Evolutionary conservation across 2,329 filamentous ascomycete genomes (phyloP), one percentile per base, ranked within the genome.

Genomic region (Xylariaceae sp.): DNA sequence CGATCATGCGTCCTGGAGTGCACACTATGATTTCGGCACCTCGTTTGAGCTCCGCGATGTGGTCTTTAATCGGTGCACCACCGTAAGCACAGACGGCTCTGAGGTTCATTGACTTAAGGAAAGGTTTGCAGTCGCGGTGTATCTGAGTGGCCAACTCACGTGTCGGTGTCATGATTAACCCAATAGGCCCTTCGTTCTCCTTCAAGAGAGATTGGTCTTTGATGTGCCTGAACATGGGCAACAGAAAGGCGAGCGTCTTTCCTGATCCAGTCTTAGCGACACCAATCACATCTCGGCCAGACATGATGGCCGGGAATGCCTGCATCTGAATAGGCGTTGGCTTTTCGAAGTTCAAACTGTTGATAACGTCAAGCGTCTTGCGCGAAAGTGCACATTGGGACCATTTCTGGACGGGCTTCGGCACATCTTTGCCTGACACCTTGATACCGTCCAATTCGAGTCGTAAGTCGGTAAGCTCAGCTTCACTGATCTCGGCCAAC

Each of bases 151-250:
- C 92, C 64, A 99, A 79, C 75, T 99, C 94, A 73, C 94, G 87
- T 2, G 94, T 99, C 0, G 94, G 94, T 10, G 93, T 94, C 82
- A 99, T 89, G 64, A 99, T 89, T 55, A 99, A 75, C 9, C 88
- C 87, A 55, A 99, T 85, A 0, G 94, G 91, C 0, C 94, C 94
- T 71, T 99, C 94, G 63, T 88, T 86, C 49, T 89, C 86, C 68
- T 89, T 89, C 15, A 97, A 78, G 0, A 89, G 86, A 53, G 86
- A 81, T 72, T 99, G 94, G 70, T 97, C 94, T 74, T 93, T 94
- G 76, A 97, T 96, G 73, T 99, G 94, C 58, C 94, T 86, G 73
- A 99, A 97, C 91, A 97, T 97, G 44, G 94, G 94, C 50, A 99
- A 82, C 35, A 96, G 77, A 72, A 97, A 99, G 4, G 94, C 94